These are phyloP conservation scores for Hondaea fermentalgiana DNA, from an alignment of 108 stramenopile genomes.

Conservation along the genomic window DNA sequence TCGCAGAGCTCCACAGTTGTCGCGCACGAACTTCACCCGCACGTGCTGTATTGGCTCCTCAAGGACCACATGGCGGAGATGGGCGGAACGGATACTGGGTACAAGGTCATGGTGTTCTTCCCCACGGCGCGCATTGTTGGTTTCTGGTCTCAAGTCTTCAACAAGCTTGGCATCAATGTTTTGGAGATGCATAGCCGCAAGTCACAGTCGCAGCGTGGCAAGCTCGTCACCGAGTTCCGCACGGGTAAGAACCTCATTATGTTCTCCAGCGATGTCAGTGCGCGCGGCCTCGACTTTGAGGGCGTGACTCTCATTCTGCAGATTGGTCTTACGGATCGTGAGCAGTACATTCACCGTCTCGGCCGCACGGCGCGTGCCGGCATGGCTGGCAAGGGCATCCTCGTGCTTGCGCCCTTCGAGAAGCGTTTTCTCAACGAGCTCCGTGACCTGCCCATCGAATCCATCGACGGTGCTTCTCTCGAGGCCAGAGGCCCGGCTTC, in stretches of 20 bases:
- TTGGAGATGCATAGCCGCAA: slow-evolving; percentile 77
- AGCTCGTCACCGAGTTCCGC: slow-evolving; percentile 59
- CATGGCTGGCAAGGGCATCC: slow-evolving; percentile 36
- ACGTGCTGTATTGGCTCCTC: slow-evolving; percentile 11
- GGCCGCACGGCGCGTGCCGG: slow-evolving; percentile 88
- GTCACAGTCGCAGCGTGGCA: slow-evolving; percentile 63
- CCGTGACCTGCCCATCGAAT: not conserved
- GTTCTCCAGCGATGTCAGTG: slow-evolving; percentile 79
- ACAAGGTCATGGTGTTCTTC: slow-evolving; percentile 76
- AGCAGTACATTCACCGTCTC: slow-evolving; percentile 87
- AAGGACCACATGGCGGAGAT: not conserved
- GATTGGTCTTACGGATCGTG: slow-evolving; percentile 65
- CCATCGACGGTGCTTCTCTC: not conserved
- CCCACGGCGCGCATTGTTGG: slow-evolving; percentile 67
- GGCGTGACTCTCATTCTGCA: slow-evolving; percentile 69
- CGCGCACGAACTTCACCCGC: slow-evolving; percentile 21
- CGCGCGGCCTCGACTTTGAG: slow-evolving; percentile 81
- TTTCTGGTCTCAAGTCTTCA: slow-evolving; percentile 68
- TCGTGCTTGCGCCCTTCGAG: slow-evolving; percentile 39
- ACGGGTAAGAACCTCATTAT: slow-evolving; percentile 46
- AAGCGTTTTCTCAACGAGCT: slow-evolving; percentile 14
- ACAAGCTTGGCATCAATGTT: slow-evolving; percentile 33
- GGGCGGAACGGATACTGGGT: not conserved
- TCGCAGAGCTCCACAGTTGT: slow-evolving; percentile 50
- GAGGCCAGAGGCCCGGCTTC: not conserved